A percentile compares a stretch with the other conserved stretches of the same genome.
These are phyloP conservation scores for Acmispon strigosus DNA, from an alignment of 306 rosid species.

Conservation along the genomic window DNA sequence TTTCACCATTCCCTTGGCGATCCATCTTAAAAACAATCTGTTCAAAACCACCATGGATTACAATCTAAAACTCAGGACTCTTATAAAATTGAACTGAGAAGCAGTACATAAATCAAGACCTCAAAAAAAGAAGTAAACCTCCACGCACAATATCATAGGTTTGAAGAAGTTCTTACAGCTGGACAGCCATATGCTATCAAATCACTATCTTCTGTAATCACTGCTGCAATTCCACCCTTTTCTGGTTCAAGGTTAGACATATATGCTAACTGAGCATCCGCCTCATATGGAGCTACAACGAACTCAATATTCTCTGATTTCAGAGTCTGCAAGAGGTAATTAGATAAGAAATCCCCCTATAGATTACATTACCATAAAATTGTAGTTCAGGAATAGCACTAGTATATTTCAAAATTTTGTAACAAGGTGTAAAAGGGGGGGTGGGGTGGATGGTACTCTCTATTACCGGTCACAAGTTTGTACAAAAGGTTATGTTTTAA, in stretches of 20 bases:
- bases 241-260: conserved; percentile 50
- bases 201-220: conserved; percentile 66
- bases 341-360: neutral
- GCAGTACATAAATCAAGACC: conserved; percentile 3
- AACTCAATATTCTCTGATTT: conserved; percentile 77
- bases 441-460: too few species aligned
- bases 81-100: conserved; percentile 4
- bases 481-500: neutral
- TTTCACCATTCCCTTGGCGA: conserved; percentile 75
- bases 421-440: neutral
- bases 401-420: neutral
- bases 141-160: conserved; percentile 34
- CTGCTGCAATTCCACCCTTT: conserved; percentile 68
- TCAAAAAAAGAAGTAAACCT: conserved; percentile 32
- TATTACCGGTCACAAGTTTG: neutral
- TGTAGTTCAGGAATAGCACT: neutral
- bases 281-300: conserved; percentile 96
- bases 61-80: conserved; percentile 14
- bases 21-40: conserved; percentile 92
- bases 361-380: neutral
- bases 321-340: conserved; percentile 47
- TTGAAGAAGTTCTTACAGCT: conserved; percentile 63
- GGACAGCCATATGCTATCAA: conserved; percentile 85
- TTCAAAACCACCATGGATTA: conserved; percentile 27
- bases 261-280: conserved; percentile 93